Evolutionary conservation across 257 asterid genomes (phyloP).

Genomic region (Solanum sparsipilum): DNA sequence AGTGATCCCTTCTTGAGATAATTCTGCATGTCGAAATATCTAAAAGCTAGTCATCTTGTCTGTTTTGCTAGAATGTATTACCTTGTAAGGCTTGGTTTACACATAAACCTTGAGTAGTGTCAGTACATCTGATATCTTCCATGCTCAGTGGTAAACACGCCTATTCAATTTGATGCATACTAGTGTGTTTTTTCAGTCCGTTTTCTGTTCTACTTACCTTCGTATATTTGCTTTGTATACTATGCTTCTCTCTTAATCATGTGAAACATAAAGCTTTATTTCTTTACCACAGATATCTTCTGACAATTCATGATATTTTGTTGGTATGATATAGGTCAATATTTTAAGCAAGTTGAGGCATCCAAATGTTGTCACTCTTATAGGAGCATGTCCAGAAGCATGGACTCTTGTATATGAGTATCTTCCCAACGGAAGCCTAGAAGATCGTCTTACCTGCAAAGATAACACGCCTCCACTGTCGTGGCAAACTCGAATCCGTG

Average conservation of each 20-base stretch:
- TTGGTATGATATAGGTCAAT: constrained; percentile 35
- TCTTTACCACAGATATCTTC: neutral
- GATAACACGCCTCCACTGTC: constrained; percentile 71
- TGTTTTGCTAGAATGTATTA: neutral
- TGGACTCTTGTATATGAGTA: constrained; percentile 79
- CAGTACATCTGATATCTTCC: neutral
- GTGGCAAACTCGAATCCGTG: constrained; percentile 82
- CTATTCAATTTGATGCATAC: neutral
- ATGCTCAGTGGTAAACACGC: neutral
- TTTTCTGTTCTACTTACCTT: neutral
- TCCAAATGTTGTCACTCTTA: constrained; percentile 71
- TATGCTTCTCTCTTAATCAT: neutral
- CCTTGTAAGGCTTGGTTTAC: neutral
- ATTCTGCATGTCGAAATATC: neutral
- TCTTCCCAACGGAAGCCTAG: constrained; percentile 88
- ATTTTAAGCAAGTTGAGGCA: constrained; percentile 84
- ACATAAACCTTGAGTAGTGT: neutral
- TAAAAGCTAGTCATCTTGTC: neutral
- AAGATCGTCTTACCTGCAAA: constrained; percentile 81
- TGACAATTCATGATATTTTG: neutral
- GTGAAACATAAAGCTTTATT: neutral
- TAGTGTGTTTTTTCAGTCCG: neutral
- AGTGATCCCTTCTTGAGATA: neutral
- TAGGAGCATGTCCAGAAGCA: constrained; percentile 85
- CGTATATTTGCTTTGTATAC: neutral